phyloP scores from a whole-genome alignment of 805 yeast species.

The Komagataella pastoris region DNA sequence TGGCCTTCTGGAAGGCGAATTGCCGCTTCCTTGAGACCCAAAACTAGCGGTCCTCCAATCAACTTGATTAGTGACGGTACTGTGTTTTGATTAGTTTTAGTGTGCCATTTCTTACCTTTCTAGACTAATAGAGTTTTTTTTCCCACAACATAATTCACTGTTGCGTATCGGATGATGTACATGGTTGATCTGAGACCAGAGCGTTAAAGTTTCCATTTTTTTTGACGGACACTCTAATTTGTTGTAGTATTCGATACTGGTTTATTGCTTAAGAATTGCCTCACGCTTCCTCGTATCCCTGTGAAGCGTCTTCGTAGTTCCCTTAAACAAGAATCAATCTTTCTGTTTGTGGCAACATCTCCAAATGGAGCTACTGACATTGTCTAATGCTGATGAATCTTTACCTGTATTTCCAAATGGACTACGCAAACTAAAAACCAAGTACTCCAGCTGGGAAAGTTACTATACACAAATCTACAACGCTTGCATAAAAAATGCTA shows the following conservation, averaged over 20 bases:
- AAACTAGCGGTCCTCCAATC: slow-evolving; percentile 49
- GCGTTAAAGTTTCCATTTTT: neutral
- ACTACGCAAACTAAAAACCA: neutral
- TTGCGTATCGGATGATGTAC: neutral
- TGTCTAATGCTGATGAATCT: neutral
- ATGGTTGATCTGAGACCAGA: neutral
- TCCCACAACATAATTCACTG: neutral
- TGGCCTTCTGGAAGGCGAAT: slow-evolving; percentile 57
- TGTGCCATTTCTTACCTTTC: neutral
- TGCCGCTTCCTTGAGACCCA: slow-evolving; percentile 35
- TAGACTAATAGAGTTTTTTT: neutral
- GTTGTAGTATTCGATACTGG: neutral
- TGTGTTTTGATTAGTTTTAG: slow-evolving; percentile 25
- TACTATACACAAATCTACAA: neutral
- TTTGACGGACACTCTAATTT: neutral
- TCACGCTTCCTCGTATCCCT: neutral
- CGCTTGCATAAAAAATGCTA: neutral
- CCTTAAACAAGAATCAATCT: neutral
- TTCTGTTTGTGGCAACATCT: neutral
- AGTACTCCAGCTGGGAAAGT: neutral
- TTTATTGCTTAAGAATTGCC: neutral
- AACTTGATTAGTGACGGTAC: slow-evolving; percentile 53
- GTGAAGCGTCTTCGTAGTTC: neutral
- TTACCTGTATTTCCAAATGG: neutral
- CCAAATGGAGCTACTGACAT: neutral